Conservation (phyloP, 768 basidiomycete species). For the Amanita subjunquillea region DNA sequence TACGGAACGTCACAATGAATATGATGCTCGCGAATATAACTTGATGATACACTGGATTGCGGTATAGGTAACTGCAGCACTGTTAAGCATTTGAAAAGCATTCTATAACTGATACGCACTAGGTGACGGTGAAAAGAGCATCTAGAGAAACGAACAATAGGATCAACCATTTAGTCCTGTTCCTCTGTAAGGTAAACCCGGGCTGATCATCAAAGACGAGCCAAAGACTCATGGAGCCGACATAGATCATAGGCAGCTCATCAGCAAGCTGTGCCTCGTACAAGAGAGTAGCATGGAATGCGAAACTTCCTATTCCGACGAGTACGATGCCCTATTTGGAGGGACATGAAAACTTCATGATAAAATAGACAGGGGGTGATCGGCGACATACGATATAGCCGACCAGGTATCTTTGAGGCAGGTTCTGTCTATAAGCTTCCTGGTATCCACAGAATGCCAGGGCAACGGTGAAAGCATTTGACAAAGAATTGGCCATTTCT, state of each 20-base stretch:
- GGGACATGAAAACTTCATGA: neutral
- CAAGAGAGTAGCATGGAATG: slow-evolving; percentile 69
- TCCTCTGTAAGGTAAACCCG: slow-evolving; percentile 32
- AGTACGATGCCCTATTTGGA: slow-evolving; percentile 48
- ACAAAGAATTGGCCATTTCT: slow-evolving; percentile 67
- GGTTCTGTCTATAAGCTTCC: slow-evolving; percentile 18
- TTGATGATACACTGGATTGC: slow-evolving; percentile 78
- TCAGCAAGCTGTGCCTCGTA: slow-evolving; percentile 75
- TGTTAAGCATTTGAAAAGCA: neutral
- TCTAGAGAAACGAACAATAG: slow-evolving; percentile 36
- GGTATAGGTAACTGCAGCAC: slow-evolving; percentile 40
- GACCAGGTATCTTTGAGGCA: slow-evolving; percentile 31
- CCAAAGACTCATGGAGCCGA: slow-evolving; percentile 49
- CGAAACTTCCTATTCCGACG: slow-evolving; percentile 68
- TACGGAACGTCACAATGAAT: slow-evolving; percentile 34
- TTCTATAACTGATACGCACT: slow-evolving; percentile 38
- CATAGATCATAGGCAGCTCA: slow-evolving; percentile 77
- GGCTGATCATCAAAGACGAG: slow-evolving; percentile 48
- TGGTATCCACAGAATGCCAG: slow-evolving; percentile 41
- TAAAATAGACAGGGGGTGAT: neutral
- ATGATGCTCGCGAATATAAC: slow-evolving; percentile 57
- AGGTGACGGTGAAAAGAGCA: slow-evolving; percentile 57
- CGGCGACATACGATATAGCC: slow-evolving; percentile 28
- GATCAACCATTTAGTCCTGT: slow-evolving; percentile 29
- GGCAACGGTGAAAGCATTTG: slow-evolving; percentile 52